A percentile compares a stretch with the other conserved stretches of the same genome.
Conservation (phyloP, 768 basidiomycete genomes). For the Omphalotus guepiniiformis region DNA sequence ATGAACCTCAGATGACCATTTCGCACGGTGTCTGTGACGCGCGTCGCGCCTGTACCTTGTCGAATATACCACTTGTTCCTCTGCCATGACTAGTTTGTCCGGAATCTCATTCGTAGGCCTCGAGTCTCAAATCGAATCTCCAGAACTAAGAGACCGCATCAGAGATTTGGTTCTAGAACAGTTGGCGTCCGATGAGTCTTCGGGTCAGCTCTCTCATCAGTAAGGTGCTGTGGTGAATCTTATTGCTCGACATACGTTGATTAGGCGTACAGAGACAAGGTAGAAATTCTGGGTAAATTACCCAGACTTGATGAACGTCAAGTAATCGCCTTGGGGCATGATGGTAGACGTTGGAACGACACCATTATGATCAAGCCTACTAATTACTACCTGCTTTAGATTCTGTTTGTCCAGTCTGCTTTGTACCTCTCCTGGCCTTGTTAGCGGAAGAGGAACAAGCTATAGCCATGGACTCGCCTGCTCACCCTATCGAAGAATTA, state of each 20-base stretch:
- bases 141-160: not conserved
- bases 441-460: slow-evolving; percentile 75
- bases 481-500: slow-evolving; percentile 60
- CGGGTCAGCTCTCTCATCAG: slow-evolving; percentile 1
- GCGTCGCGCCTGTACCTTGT: not conserved
- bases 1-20: not conserved
- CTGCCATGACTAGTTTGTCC: too few relatives aligned
- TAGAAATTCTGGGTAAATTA: slow-evolving; percentile 39
- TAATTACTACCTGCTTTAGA: slow-evolving; percentile 35
- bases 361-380: not conserved
- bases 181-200: not conserved
- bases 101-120: too few relatives aligned
- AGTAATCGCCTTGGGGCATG: slow-evolving; percentile 40
- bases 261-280: slow-evolving; percentile 29
- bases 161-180: slow-evolving; percentile 6
- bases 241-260: not conserved
- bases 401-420: slow-evolving; percentile 71
- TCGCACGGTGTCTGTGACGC: slow-evolving; percentile 4
- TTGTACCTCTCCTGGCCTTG: slow-evolving; percentile 61
- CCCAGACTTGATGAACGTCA: slow-evolving; percentile 50
- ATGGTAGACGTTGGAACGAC: slow-evolving; percentile 30
- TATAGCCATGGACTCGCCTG: slow-evolving; percentile 73
- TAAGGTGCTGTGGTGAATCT: not conserved
- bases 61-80: not conserved
- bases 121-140: too few relatives aligned